Evolutionary conservation across 768 basidiomycete genomes (phyloP), one percentile per base, ranked within the genome.

Genomic region (Auriculariales sp.): DNA sequence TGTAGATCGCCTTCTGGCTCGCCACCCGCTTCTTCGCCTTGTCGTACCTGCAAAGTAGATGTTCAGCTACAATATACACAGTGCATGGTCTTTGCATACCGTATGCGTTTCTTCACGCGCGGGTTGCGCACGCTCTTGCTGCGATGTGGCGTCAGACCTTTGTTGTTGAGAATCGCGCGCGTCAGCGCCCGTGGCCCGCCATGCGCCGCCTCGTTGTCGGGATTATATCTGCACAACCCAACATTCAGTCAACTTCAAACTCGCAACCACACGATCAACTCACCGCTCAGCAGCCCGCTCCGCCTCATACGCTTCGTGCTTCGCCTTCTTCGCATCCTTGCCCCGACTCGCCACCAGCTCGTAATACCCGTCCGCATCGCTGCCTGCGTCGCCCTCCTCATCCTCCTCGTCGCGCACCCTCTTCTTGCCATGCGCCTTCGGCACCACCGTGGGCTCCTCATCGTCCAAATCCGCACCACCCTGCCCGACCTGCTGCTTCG

Each of bases 91-190:
- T 7, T 9, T 32, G 31, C 51, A 28, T 42, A 59, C 33, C 62
- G 83, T 66, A 83, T 75, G 29, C 90, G 78, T 65, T 99, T 99
- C 78, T 97, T 98, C 65, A 98, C 92, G 53, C 95, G 80, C 34
- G 94, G 93, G 68, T 99, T 99, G 56, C 93, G 88, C 31, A 90
- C 88, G 49, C 75, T 73, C 67, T 98, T 97, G 35, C 85, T 70
- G 50, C 95, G 79, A 53, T 73, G 79, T 3, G 94, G 93, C 14
- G 93, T 97, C 47, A 98, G 78, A 50, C 95, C 94, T 59, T 80
- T 84, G 74, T 99, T 99, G 59, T 83, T 80, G 57, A 97, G 72
- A 58, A 99, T 99, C 4, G 89, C 81, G 10, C 89, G 79, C 5
- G 90, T 92, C 53, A 95, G 75, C 6, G 83, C 79, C 24, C 95